Evolutionary conservation across 495 filamentous ascomycete genomes (phyloP).

Genomic region (Glutinoglossum americanum): DNA sequence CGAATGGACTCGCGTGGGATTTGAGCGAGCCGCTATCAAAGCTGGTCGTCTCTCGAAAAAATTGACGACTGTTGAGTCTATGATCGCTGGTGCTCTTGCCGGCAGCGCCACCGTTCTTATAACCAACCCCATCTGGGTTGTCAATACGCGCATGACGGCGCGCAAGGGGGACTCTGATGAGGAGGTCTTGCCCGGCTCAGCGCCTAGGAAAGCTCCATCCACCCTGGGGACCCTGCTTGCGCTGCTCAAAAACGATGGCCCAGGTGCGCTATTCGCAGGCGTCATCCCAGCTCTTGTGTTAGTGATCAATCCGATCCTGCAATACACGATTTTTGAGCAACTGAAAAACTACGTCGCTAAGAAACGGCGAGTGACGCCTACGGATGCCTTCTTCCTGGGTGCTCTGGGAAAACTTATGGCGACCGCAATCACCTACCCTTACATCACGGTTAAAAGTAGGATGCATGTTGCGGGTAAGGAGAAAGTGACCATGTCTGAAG

Average conservation of each 20-base stretch:
- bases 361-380: constrained; percentile 50
- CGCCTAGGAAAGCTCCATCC: constrained; percentile 30
- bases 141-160: constrained; percentile 96
- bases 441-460: constrained; percentile 91
- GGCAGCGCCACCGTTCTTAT: constrained; percentile 83
- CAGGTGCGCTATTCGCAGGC: constrained; percentile 67
- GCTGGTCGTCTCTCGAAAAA: constrained; percentile 60
- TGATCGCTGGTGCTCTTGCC: constrained; percentile 88
- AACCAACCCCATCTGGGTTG: constrained; percentile 96
- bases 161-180: constrained; percentile 39
- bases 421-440: constrained; percentile 87
- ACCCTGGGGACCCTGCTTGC: constrained; percentile 61
- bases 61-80: constrained; percentile 73
- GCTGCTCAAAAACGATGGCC: constrained; percentile 61
- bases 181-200: constrained; percentile 27
- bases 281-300: constrained; percentile 82
- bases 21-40: constrained; percentile 58
- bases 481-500: constrained; percentile 52
- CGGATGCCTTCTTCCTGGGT: constrained; percentile 74
- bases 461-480: constrained; percentile 75
- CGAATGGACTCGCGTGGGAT: constrained; percentile 82
- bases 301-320: constrained; percentile 93
- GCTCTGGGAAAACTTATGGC: constrained; percentile 87
- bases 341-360: constrained; percentile 60
- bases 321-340: constrained; percentile 98